Evolutionary conservation across 2,329 filamentous ascomycete genomes (phyloP).

Genomic region (Colletotrichum paranaense): DNA sequence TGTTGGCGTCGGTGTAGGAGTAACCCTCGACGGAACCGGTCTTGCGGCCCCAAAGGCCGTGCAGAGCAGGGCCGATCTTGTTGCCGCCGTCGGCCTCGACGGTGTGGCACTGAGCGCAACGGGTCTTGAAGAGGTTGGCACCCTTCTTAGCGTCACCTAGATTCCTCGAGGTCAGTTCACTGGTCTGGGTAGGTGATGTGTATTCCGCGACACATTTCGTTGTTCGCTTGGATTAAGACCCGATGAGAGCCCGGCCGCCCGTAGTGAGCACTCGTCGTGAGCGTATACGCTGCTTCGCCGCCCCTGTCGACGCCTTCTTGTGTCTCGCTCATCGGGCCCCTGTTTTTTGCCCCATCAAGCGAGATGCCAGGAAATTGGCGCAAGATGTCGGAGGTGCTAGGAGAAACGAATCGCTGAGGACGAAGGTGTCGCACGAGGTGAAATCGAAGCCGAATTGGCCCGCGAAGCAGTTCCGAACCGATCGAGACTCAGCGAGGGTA

Average conservation of each 20-base stretch:
- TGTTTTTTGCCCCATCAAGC: conserved; percentile 4
- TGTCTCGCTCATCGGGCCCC: conserved; percentile 15
- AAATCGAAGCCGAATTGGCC: not conserved
- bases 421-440: not conserved
- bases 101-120: conserved; percentile 99
- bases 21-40: conserved; percentile 91
- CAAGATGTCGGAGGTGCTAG: conserved; percentile 34
- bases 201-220: conserved; percentile 2
- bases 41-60: conserved; percentile 98
- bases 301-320: not conserved
- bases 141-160: conserved; percentile 94
- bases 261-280: not conserved
- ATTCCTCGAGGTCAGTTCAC: conserved; percentile 33
- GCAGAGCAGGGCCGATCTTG: conserved; percentile 97
- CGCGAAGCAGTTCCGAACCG: not conserved
- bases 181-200: not conserved
- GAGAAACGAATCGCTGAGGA: not conserved
- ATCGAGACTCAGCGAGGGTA: not conserved
- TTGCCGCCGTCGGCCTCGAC: conserved; percentile 89
- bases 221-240: not conserved
- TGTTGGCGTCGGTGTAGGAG: conserved; percentile 99
- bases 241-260: not conserved
- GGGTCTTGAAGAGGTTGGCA: conserved; percentile 98
- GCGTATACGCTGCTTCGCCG: not conserved
- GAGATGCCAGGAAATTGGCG: conserved; percentile 46